Conservation (phyloP, 140 eudicot species). For the Bidens hawaiensis region DNA sequence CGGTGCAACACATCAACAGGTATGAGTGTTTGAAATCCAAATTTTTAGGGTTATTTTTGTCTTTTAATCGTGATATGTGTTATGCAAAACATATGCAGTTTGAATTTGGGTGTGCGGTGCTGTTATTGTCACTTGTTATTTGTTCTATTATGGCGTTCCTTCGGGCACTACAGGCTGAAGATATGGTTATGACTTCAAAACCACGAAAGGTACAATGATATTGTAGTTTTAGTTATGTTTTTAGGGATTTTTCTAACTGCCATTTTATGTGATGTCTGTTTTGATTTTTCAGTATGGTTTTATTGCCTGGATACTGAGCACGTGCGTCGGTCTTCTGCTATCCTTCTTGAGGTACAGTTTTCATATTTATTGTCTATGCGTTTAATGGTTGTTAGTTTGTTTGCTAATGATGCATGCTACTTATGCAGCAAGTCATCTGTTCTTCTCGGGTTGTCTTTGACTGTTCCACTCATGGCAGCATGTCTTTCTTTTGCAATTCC, state of each 20-base stretch:
- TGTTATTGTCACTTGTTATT: conserved; percentile 82
- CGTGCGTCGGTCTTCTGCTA: conserved; percentile 84
- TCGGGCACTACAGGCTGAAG: conserved; percentile 87
- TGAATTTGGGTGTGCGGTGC: conserved; percentile 89
- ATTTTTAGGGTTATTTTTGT: background rate
- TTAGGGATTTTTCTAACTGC: background rate
- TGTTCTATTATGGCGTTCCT: conserved; percentile 95
- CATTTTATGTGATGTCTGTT: background rate
- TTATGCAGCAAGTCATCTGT: conserved; percentile 93
- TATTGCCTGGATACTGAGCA: conserved; percentile 91
- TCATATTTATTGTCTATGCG: background rate
- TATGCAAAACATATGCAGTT: conserved; percentile 47
- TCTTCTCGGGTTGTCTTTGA: conserved; percentile 92
- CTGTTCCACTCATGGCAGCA: conserved; percentile 95
- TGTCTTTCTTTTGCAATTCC: conserved; percentile 89
- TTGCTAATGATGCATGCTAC: background rate
- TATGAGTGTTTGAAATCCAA: conserved; percentile 18
- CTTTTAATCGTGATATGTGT: background rate
- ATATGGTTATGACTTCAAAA: conserved; percentile 83
- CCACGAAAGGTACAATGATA: conserved; percentile 69
- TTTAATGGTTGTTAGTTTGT: background rate
- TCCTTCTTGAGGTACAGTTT: conserved; percentile 79
- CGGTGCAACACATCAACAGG: conserved; percentile 88
- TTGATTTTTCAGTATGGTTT: conserved; percentile 70
- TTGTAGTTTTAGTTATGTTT: background rate